Evolutionary conservation across 2,329 filamentous ascomycete genomes (phyloP), one percentile per base, ranked within the genome.

Genomic region (Colletotrichum liriopes): DNA sequence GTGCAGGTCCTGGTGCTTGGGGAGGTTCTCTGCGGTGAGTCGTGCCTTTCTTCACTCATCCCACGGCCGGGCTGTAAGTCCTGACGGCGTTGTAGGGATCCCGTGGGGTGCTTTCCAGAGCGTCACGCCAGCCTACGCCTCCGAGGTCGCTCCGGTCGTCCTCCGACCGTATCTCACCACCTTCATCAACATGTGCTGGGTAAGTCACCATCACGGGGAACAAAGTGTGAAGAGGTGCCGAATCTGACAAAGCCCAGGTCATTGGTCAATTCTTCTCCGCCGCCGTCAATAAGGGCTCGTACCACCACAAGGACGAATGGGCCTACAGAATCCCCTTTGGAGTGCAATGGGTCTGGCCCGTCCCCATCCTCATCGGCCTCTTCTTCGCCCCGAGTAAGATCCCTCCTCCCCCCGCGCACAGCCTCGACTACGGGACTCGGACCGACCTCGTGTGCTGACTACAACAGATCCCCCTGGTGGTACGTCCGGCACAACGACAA

Each of bases 181-280:
- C 0, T 89, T 86, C 65, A 86, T 87, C 76, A 90, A 90, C 73
- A 83, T 89, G 78, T 89, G 87, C 74, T 90, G 87, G 85, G 86
- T 74, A 29, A 26, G 63, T 14, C 4, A 12, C 20, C 41, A 14
- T 39, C 20, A n/a, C 16, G 14, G 49, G 26, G 26, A 32, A 32
- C 16, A 2, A 35, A 5, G 7, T 29, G 8, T n/a, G n/a, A 32
- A 2, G 5, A 26, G 23, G 39, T 26, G 20, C 8, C 35, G 3
- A 8, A 18, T 43, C 49, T 71, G 54, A 56, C 54, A 43, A n/a
- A 6, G 0, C 3, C 9, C 56, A 73, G 71, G 73, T 88, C 3
- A 86, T 89, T 59, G 88, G 88, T 0, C 87, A 90, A 72, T 83
- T 90, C 74, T 82, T 88, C 56, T 83, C 84, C 0, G 83, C 84